A percentile compares a stretch with the other conserved stretches of the same genome.
These are phyloP conservation scores for Leccinum disarticulatum DNA, from an alignment of 768 basidiomycete genomes.

Conservation along the genomic window DNA sequence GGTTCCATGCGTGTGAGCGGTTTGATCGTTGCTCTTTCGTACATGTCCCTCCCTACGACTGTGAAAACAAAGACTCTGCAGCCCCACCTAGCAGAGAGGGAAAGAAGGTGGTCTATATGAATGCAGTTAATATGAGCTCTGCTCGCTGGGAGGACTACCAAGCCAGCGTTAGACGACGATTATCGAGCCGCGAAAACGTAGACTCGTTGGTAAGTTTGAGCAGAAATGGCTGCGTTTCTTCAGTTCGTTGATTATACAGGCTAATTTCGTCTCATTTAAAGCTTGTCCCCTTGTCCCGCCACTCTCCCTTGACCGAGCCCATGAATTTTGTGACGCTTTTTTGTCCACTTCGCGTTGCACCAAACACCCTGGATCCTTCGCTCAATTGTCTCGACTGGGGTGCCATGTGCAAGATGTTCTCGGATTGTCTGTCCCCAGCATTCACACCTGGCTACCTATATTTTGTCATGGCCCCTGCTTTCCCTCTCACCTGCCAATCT, in stretches of 20 bases:
- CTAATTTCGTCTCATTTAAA: conserved; percentile 27
- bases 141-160: conserved; percentile 53
- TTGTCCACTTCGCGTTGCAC: conserved; percentile 71
- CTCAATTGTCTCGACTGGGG: conserved; percentile 68
- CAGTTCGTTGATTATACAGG: neutral
- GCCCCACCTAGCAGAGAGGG: conserved; percentile 43
- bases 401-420: conserved; percentile 68
- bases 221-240: neutral
- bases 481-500: conserved; percentile 16
- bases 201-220: too few species aligned
- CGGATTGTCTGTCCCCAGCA: conserved; percentile 44
- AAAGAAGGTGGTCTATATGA: conserved; percentile 75
- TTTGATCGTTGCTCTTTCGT: conserved; percentile 67
- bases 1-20: conserved; percentile 90
- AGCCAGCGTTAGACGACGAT: conserved; percentile 38
- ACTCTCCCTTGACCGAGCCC: conserved; percentile 83
- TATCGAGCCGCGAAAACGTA: conserved; percentile 49
- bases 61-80: conserved; percentile 1
- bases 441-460: conserved; percentile 6
- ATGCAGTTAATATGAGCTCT: conserved; percentile 73
- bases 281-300: conserved; percentile 80
- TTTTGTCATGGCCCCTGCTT: conserved; percentile 26
- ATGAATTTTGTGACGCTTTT: conserved; percentile 80
- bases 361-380: conserved; percentile 66
- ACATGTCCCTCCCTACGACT: conserved; percentile 36